Evolutionary conservation across 2,329 filamentous ascomycete species (phyloP).

Genomic region (Calcarisporium arbuscula): DNA sequence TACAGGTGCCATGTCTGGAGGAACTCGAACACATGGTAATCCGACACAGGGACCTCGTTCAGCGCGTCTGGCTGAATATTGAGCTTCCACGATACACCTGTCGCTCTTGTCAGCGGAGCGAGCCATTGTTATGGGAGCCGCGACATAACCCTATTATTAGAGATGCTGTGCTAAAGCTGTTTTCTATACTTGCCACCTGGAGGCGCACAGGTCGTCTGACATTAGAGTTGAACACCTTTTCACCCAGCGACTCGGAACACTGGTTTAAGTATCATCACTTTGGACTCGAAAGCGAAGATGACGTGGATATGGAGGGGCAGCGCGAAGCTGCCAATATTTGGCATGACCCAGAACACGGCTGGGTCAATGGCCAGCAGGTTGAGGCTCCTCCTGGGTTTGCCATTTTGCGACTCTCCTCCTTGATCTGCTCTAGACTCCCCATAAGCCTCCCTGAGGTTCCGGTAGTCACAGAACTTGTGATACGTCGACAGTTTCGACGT

Average conservation of each 20-base stretch:
- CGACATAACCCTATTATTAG: slow-evolving; percentile 12
- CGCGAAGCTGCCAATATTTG: slow-evolving; percentile 3
- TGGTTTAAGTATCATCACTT: slow-evolving; percentile 9
- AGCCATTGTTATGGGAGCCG: slow-evolving; percentile 1
- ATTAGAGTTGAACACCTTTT: slow-evolving; percentile 9
- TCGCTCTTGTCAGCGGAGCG: slow-evolving; percentile 7
- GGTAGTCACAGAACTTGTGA: slow-evolving; percentile 8
- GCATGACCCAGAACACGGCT: slow-evolving; percentile 12
- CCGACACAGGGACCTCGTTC: slow-evolving; percentile 7
- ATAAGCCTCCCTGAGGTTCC: slow-evolving; percentile 6
- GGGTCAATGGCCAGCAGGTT: slow-evolving; percentile 9
- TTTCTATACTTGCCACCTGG: slow-evolving; percentile 22
- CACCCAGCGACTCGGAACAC: slow-evolving; percentile 12
- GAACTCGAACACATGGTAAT: slow-evolving; percentile 4
- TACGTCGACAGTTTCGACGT: slow-evolving; percentile 10
- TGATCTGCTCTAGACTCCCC: slow-evolving; percentile 2
- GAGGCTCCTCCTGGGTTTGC: slow-evolving; percentile 2
- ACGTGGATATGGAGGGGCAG: neutral
- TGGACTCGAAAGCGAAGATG: slow-evolving; percentile 3
- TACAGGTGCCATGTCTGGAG: slow-evolving; percentile 9
- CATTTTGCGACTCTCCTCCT: slow-evolving; percentile 5
- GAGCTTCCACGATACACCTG: slow-evolving; percentile 11
- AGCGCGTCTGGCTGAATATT: slow-evolving; percentile 10
- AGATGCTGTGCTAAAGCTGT: slow-evolving; percentile 17
- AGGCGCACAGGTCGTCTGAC: slow-evolving; percentile 9